Evolutionary conservation across 176 grass and related monocot genomes (phyloP), one percentile per base, ranked within the genome.

Genomic region (Triticum timopheevii): DNA sequence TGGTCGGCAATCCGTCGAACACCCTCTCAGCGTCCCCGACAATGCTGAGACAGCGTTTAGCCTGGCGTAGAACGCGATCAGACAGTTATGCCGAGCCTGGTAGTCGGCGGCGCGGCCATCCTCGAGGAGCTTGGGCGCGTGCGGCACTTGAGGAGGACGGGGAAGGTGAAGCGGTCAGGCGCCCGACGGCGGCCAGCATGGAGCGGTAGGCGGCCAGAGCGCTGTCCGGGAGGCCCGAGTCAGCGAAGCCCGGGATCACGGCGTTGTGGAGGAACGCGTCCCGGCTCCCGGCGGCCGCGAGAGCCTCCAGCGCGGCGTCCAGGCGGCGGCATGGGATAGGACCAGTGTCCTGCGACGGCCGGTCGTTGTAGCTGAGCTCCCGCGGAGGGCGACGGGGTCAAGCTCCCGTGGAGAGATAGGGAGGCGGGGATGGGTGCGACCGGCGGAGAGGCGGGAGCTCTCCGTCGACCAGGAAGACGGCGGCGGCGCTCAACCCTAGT

Each of bases 1-100:
- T 92, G 19, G 24, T 81, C 52, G 86, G 93, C 93, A 95, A 93
- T 93, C 87, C 87, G 54, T 93, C 80, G 39, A 98, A 95, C 87
- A 95, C 80, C 86, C 45, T 90, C 76, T 95, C 80, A 15, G 93
- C 91, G 47, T 92, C 49, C 81, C 13, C 7, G 27, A 98, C 58
- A 0, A 95, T 70, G 30, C 96, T 88, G 25, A 52, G 49, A 50
- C 47, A 52, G 49, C 6, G 15, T 52, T 52, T 17, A 93, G 78
- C 75, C 85, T 93, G 12, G 44, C 77, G 40, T 93, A 95, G 82
- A 97, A 62, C 10, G 79, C 63, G n/a, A 93, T 52, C 30, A 97
- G 91, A 49, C 89, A 91, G 82, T 95, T 97, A 52, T 52, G 49
- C 49, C 5, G 49, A 52, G 82, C 76, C 83, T 25, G 82, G 83